Evolutionary conservation across 1,284 basidiomycete species (phyloP), one percentile per base, ranked within the genome.

Genomic region (Ceratorhiza oryzae-sativae): DNA sequence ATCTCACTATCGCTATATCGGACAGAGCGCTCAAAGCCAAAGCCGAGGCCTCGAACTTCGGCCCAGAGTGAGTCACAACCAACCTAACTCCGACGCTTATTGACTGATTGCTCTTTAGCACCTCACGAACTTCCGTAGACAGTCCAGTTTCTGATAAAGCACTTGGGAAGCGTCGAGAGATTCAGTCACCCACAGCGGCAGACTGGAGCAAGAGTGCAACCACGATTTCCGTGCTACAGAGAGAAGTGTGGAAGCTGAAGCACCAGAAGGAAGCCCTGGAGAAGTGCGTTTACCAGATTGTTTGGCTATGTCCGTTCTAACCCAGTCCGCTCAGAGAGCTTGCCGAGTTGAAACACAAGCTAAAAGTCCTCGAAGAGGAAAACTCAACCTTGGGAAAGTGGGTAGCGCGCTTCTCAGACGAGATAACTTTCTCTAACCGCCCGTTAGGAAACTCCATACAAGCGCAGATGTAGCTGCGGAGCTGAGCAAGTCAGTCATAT

Each of bases 381-480:
- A 68, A 68, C 18, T 3, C 25, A 30, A 23, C 30, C 9, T 23
- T 68, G 8, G 51, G 65, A 58, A 36, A 45, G 65, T 68, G 34
- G 45, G 65, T 45, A 30, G 32, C 46, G 13, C 23, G 5, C 15
- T 30, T 1, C 12, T 46, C 55, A 18, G 1, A 27, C 32, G 3
- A 25, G 6, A 27, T 41, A 23, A 13, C 12, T 30, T 12, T 10
- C 10, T 18, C 58, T 27, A 23, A 41, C 10, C 15, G 12, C 13
- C 30, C 27, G 18, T 1, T 36, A 68, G 65, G 3, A 56, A 68
- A 68, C 42, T 68, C 13, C 51, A 56, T n/a, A 41, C 39, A n/a
- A 68, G 65, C 53, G 65, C 65, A 27, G 65, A 68, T 15, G 25
- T 68, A 41, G 51, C 65, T 12, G 18, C 65, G n/a, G 65, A 68